Evolutionary conservation across 1,139 yeast species (phyloP), one percentile per base, ranked within the genome.

Genomic region (Hansenula sp.): DNA sequence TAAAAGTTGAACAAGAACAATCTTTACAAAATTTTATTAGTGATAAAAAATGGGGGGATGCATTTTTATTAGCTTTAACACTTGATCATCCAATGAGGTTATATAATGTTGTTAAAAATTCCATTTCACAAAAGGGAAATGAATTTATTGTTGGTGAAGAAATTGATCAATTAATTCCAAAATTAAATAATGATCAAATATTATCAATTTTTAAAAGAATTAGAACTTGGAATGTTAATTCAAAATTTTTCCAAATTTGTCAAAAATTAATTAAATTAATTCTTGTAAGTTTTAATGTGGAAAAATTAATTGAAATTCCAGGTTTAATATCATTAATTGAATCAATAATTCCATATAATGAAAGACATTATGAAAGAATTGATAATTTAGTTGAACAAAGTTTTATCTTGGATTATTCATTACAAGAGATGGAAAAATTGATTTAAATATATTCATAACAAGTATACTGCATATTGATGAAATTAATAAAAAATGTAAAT

Each of bases 141-240:
- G 74, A 64, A 5, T 71, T 80, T 27, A 63, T 74, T 5, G 55
- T 65, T 42, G 75, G 88, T 17, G 57, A 58, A 28, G 75, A 74
- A 37, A 72, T 92, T 37, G 96, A 88, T 55, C 62, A 68, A 8
- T 77, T 82, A n/a, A 74, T 92, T 34, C 66, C 71, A 8, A 60
- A 63, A 17, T 70, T 92, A 42, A 75, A 71, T 28, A 66, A 75
- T 32, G 84, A 79, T 1, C 87, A 84, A 53, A 62, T 89, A 33
- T 53, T 73, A 31, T 59, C 67, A 17, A 63, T 92, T 28, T 74
- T 92, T 59, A 77, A 75, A 52, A 80, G 95, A 55, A 71, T 89
- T 27, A 77, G 97, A 53, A 96, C 89, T 57, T 92, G 99, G 99
- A 92, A 94, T 61, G 81, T 94, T 39, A 92, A 89, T 60, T 85